Conservation (phyloP, 2,329 filamentous ascomycete species). For the Botrytis tulipae region DNA sequence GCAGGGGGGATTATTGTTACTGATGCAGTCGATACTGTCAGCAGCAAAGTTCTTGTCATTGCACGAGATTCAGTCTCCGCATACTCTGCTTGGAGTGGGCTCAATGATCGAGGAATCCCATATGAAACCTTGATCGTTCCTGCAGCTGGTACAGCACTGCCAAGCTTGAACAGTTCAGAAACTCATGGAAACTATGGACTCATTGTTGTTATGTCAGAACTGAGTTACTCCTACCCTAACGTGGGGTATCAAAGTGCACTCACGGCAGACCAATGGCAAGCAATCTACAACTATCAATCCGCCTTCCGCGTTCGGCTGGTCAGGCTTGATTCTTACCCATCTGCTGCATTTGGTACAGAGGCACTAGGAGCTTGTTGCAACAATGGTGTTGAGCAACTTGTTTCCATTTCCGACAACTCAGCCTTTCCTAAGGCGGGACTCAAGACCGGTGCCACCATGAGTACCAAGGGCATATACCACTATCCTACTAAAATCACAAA, state of each 20-base stretch:
- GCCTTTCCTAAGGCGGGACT: slow-evolving; percentile 55
- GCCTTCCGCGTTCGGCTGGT: slow-evolving; percentile 59
- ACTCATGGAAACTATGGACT: slow-evolving; percentile 54
- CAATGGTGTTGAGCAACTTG: slow-evolving; percentile 47
- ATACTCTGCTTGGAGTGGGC: slow-evolving; percentile 50
- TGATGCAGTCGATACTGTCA: slow-evolving; percentile 23
- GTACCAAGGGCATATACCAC: slow-evolving; percentile 54
- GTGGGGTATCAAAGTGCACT: slow-evolving; percentile 38
- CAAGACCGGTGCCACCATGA: slow-evolving; percentile 44
- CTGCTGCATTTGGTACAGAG: slow-evolving; percentile 46
- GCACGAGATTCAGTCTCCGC: slow-evolving; percentile 51
- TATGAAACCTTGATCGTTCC: slow-evolving; percentile 55
- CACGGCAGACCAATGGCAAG: slow-evolving; percentile 54
- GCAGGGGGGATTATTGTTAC: not conserved
- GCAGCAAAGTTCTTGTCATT: slow-evolving; percentile 55
- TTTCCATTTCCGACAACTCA: slow-evolving; percentile 50
- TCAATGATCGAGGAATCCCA: slow-evolving; percentile 60
- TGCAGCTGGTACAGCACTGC: slow-evolving; percentile 49
- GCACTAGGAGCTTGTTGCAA: slow-evolving; percentile 46
- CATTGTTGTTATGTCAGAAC: slow-evolving; percentile 45
- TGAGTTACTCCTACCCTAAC: slow-evolving; percentile 43
- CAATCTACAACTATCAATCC: slow-evolving; percentile 56
- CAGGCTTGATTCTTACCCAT: slow-evolving; percentile 57
- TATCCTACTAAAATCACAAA: slow-evolving; percentile 56
- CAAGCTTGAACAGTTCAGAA: slow-evolving; percentile 47